A percentile compares a stretch with the other conserved stretches of the same genome.
phyloP scores from a whole-genome alignment of 345 rosid genomes.

The Aurinia saxatilis region DNA sequence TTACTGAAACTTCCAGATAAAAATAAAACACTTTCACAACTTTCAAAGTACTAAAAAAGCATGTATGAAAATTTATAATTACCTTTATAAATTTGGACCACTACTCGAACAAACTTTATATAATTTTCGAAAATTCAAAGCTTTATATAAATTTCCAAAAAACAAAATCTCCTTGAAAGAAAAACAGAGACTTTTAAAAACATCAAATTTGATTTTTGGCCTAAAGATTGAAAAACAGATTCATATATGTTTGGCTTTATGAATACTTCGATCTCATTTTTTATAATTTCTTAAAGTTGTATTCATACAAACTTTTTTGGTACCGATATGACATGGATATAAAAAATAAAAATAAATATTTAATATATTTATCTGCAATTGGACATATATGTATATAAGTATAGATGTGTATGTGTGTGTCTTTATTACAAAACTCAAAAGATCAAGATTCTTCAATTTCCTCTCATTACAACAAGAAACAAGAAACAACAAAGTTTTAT shows the following conservation, averaged over 20 bases:
- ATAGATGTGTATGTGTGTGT: slow-evolving; percentile 18
- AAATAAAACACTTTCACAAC: not conserved
- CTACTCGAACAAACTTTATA: not conserved
- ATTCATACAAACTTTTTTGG: not conserved
- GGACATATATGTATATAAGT: slow-evolving; percentile 16
- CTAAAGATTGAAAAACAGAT: not conserved
- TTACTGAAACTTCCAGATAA: not conserved
- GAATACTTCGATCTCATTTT: slow-evolving; percentile 16
- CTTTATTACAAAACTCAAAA: slow-evolving; percentile 2
- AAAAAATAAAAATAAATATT: not conserved
- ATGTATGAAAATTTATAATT: not conserved
- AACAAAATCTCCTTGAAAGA: not conserved
- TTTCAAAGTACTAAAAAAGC: not conserved
- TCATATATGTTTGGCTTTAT: slow-evolving; percentile 19
- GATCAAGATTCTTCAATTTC: slow-evolving; percentile 16
- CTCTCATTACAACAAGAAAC: not conserved
- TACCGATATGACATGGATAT: slow-evolving; percentile 12
- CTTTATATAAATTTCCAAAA: too few species aligned
- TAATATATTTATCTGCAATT: not conserved
- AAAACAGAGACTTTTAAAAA: not conserved
- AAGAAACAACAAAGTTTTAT: not conserved
- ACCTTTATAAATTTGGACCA: not conserved
- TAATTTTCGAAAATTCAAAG: too few species aligned
- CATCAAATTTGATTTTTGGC: not conserved
- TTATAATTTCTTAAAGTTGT: not conserved